Evolutionary conservation across 495 filamentous ascomycete species (phyloP).

Genomic region (Penicillium macrosclerotiorum): DNA sequence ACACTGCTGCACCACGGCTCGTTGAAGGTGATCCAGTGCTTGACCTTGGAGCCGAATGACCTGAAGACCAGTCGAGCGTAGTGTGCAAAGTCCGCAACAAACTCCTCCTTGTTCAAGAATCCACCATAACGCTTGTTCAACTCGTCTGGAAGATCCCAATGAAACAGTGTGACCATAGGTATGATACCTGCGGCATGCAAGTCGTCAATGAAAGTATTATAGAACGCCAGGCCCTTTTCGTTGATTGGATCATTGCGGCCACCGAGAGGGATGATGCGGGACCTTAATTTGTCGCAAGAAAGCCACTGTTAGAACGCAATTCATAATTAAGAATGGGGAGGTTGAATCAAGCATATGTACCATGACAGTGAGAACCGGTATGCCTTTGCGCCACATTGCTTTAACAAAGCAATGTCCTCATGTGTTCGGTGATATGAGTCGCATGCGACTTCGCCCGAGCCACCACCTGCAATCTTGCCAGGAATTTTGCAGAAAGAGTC

Average conservation of each 20-base stretch:
- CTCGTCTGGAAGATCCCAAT: conserved; percentile 55
- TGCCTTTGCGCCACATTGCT: conserved; percentile 58
- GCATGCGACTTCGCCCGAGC: conserved; percentile 67
- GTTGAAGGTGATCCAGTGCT: conserved; percentile 57
- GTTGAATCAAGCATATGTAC: conserved; percentile 25
- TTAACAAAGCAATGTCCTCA: conserved; percentile 72
- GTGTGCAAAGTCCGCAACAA: conserved; percentile 49
- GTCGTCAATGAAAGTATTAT: conserved; percentile 48
- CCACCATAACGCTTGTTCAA: conserved; percentile 53
- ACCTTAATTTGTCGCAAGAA: conserved; percentile 39
- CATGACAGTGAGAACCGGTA: conserved; percentile 79
- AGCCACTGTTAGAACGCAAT: too few species aligned
- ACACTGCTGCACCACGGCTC: conserved; percentile 54
- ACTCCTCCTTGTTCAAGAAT: conserved; percentile 51
- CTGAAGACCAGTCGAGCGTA: conserved; percentile 50
- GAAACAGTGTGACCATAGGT: conserved; percentile 52
- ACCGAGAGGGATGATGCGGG: conserved; percentile 65
- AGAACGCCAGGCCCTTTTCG: conserved; percentile 47
- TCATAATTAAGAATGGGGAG: neutral
- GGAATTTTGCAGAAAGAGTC: conserved; percentile 72
- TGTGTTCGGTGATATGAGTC: conserved; percentile 72
- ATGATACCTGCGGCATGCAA: conserved; percentile 48
- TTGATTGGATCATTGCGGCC: conserved; percentile 48
- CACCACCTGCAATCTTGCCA: conserved; percentile 71
- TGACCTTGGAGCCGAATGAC: conserved; percentile 46